Base-by-base conservation (phyloP, 1,139 yeast species). In the Candida tetrigidarum region DNA sequence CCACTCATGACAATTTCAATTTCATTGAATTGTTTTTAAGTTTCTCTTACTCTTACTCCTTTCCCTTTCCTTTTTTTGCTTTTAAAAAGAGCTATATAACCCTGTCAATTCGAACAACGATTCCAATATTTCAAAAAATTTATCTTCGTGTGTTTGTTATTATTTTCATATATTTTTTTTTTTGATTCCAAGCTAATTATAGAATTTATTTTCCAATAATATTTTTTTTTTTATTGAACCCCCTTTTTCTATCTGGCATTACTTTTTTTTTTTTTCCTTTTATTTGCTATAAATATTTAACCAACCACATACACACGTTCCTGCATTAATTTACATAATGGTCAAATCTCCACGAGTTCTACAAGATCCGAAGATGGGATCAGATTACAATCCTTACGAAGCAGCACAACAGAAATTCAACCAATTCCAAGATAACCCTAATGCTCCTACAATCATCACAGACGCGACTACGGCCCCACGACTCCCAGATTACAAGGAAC, bases 401-500 rank as follows among this genome's bases (percentile, higher is more conserved):
- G 54, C 50, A 15, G 57, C 53, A 25, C 64, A 63, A 34, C 64
- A 58, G 44, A 48, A 52, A 19, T 45, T 46, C 19, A 58, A 52
- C 14, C 36, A 51, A 40, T 50, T 44, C 34, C 58, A 51, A 28
- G 42, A 36, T 45, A 28, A 54, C 28, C 14, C 26, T 39, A 28
- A 29, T 56, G 40, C 63, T 7, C 69, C 70, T 28, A 61, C 59
- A 42, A 51, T 70, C 27, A 62, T 71, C 42, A 67, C 71, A 37
- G 56, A 70, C 44, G 73, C 71, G 47, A 71, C 69, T 48, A 77
- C 78, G 2, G 50, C 59, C 18, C 36, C 36, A 19, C 25, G 25
- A 3, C 64, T 72, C 25, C 78, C 79, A 14, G 46, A 64, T 41
- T 74, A 67, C 53, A 60, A 60, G 14, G 64, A 71, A 49, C 69